phyloP scores from a whole-genome alignment of 257 asterid species.

The Agastache rugosa region DNA sequence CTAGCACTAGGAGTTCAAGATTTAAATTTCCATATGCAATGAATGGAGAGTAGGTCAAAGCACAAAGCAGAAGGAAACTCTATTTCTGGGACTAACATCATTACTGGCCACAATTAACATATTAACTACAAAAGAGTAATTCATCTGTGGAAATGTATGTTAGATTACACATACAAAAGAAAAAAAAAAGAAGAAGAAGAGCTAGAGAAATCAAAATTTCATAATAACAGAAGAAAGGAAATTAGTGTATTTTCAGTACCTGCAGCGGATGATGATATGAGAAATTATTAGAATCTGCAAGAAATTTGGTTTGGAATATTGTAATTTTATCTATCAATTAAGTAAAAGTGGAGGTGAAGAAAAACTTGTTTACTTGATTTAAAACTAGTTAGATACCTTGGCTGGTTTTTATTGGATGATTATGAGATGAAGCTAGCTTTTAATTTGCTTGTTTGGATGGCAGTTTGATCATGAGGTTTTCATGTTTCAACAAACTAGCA shows the following conservation, averaged over 20 bases:
- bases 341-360: constrained; percentile 16
- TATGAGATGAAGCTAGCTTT: constrained; percentile 34
- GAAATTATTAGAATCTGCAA: constrained; percentile 15
- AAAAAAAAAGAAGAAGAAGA: too few relatives aligned
- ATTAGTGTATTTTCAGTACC: constrained; percentile 33
- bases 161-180: not conserved
- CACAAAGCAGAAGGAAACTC: not conserved
- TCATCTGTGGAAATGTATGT: not conserved
- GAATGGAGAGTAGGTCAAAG: constrained; percentile 19
- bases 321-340: not conserved
- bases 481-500: constrained; percentile 70
- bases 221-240: not conserved
- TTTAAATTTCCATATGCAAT: constrained; percentile 37
- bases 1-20: not conserved
- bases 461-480: constrained; percentile 63
- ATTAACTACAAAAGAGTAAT: not conserved
- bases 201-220: not conserved
- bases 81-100: not conserved
- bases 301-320: not conserved
- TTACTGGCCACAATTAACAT: not conserved
- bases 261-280: constrained; percentile 24
- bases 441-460: constrained; percentile 45
- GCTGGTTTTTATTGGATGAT: constrained; percentile 40
- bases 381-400: constrained; percentile 22
- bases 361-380: constrained; percentile 12